phyloP scores from a whole-genome alignment of 2,329 filamentous ascomycete species.

The Westerdykella ornata region DNA sequence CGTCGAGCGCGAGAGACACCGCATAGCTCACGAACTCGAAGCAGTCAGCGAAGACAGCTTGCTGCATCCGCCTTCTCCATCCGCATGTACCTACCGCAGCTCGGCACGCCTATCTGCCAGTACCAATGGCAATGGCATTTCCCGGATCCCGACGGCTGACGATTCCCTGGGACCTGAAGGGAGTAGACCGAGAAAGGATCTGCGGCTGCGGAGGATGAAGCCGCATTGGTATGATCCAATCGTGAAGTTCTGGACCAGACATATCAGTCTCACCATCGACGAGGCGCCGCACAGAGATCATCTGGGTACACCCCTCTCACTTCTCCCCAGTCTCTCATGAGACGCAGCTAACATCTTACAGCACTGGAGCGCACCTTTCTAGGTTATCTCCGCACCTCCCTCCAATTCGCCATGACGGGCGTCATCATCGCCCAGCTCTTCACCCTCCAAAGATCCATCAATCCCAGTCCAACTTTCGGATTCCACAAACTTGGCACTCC shows the following conservation, averaged over 20 bases:
- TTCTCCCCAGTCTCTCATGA: not conserved
- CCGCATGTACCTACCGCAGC: conserved; percentile 3
- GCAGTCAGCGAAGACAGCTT: conserved; percentile 3
- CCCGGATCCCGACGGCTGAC: conserved; percentile 9
- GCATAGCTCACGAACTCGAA: conserved; percentile 15
- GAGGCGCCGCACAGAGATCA: conserved; percentile 50
- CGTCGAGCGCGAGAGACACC: conserved; percentile 8
- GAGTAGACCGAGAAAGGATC: conserved; percentile 6
- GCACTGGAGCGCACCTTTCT: conserved; percentile 70
- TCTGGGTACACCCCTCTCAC: conserved; percentile 42
- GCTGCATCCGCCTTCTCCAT: conserved; percentile 2
- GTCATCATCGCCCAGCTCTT: conserved; percentile 63
- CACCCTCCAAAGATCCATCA: conserved; percentile 48
- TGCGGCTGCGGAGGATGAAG: conserved; percentile 10
- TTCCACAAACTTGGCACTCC: conserved; percentile 58
- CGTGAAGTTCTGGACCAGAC: conserved; percentile 43
- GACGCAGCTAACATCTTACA: conserved; percentile 29
- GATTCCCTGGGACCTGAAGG: conserved; percentile 9
- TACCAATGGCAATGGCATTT: conserved; percentile 2
- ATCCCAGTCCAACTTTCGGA: conserved; percentile 45
- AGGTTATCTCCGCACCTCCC: conserved; percentile 63
- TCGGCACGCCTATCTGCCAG: not conserved
- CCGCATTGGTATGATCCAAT: conserved; percentile 36
- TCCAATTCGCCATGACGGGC: conserved; percentile 61
- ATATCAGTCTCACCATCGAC: conserved; percentile 48